Evolutionary conservation across 73 alveolate species (phyloP).

Genomic region (Paramecium octaurelia): DNA sequence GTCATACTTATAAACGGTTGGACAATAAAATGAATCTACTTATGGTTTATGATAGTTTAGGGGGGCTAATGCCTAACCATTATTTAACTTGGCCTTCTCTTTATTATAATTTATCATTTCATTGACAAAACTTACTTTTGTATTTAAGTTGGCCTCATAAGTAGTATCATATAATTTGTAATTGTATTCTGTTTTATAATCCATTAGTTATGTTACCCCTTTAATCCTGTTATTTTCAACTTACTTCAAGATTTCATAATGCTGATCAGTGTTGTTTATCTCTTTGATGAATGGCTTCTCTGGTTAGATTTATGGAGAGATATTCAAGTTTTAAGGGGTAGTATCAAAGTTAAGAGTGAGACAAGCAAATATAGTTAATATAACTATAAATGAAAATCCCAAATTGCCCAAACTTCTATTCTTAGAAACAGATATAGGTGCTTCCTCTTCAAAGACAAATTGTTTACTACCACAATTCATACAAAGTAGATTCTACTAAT

Average conservation of each 20-base stretch:
- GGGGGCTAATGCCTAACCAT: neutral
- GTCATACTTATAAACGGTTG: neutral
- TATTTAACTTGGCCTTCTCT: neutral
- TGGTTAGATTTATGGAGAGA: neutral
- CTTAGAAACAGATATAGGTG: neutral
- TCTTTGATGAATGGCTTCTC: neutral
- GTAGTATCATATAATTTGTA: neutral
- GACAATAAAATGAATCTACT: conserved; percentile 31
- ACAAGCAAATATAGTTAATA: neutral
- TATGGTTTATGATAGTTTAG: neutral
- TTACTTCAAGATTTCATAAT: neutral
- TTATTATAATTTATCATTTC: conserved; percentile 9
- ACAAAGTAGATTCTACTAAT: neutral
- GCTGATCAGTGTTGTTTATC: neutral
- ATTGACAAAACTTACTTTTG: neutral
- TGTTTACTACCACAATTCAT: neutral
- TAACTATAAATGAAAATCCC: neutral
- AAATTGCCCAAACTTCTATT: neutral
- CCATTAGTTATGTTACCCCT: neutral
- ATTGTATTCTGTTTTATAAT: neutral
- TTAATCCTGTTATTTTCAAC: neutral
- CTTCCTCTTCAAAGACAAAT: neutral
- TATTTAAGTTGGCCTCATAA: neutral
- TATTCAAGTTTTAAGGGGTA: neutral
- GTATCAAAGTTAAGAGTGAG: neutral